A percentile compares a stretch with the other conserved stretches of the same genome.
phyloP scores from a whole-genome alignment of 129 eudicot species.

The Cynara cardunculus region DNA sequence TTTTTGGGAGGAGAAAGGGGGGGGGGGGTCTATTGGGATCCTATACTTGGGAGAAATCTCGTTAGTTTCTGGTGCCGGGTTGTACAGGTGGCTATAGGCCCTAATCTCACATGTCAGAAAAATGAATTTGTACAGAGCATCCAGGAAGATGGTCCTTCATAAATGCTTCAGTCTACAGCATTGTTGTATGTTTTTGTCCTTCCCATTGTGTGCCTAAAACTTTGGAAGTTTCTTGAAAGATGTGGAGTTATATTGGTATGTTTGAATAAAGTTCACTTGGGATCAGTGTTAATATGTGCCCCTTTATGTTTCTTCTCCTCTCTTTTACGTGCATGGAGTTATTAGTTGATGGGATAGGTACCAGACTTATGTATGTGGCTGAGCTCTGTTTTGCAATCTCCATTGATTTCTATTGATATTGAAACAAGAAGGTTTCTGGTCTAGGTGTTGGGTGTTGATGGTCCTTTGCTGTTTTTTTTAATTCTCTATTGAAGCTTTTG shows the following conservation, averaged over 20 bases:
- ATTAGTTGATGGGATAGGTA: neutral
- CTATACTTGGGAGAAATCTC: no score
- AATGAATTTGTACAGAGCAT: no score
- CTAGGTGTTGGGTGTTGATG: neutral
- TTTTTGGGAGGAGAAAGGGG: no score
- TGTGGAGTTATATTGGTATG: neutral
- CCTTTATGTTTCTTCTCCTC: neutral
- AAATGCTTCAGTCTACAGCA: neutral
- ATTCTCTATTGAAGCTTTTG: slow-evolving; percentile 3
- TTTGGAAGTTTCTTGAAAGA: neutral
- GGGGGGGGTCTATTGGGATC: no score
- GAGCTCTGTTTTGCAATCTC: neutral
- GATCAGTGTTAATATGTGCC: neutral
- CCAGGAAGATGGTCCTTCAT: no score
- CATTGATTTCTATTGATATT: neutral
- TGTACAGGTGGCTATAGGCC: no score
- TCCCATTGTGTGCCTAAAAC: neutral
- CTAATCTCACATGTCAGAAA: no score
- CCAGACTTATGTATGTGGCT: neutral
- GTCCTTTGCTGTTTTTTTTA: neutral
- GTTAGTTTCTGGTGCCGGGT: no score
- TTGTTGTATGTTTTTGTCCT: neutral
- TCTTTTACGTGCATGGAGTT: neutral
- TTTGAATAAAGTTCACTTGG: neutral
- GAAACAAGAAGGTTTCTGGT: neutral